These are phyloP conservation scores for Clavulina sp. DNA, from an alignment of 768 basidiomycete genomes.

Conservation along the genomic window DNA sequence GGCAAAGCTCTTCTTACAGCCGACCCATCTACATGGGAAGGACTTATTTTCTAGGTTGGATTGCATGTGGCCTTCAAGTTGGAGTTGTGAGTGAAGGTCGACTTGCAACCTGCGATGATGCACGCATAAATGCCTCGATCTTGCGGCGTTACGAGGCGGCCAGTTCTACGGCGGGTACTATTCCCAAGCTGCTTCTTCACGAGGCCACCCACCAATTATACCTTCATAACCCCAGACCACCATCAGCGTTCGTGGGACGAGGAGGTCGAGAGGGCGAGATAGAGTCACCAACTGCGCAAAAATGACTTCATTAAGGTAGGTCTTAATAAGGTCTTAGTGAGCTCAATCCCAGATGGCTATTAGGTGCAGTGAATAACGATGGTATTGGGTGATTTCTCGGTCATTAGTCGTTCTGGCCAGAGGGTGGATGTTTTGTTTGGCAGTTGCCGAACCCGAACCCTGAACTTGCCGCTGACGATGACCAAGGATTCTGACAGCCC, in stretches of 20 bases:
- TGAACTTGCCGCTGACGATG: too few relatives aligned
- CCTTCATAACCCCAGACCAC: too few relatives aligned
- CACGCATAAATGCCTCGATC: slow-evolving; percentile 71
- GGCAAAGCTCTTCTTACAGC: slow-evolving; percentile 86
- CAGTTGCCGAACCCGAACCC: too few relatives aligned
- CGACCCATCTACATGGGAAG: slow-evolving; percentile 88
- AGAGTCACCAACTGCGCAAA: too few relatives aligned
- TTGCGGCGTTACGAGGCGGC: slow-evolving; percentile 75
- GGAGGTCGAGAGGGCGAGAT: slow-evolving; percentile 4
- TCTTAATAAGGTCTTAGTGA: too few relatives aligned
- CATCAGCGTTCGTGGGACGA: slow-evolving; percentile 1
- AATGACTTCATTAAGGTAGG: too few relatives aligned
- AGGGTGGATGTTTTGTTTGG: too few relatives aligned
- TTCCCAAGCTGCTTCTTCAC: slow-evolving; percentile 73
- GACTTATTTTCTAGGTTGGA: slow-evolving; percentile 91
- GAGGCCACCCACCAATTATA: neutral
- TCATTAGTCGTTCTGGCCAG: too few relatives aligned
- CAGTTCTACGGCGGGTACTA: slow-evolving; percentile 71
- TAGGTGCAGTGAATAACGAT: too few relatives aligned
- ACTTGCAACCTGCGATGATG: slow-evolving; percentile 67
- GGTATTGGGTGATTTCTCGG: too few relatives aligned
- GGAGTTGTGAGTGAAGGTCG: slow-evolving; percentile 83
- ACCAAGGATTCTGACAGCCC: too few relatives aligned
- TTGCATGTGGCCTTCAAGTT: slow-evolving; percentile 86
- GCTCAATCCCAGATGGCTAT: too few relatives aligned